These are phyloP conservation scores for Rhododendron simsii DNA, from an alignment of 148 eudicot species.

Conservation along the genomic window DNA sequence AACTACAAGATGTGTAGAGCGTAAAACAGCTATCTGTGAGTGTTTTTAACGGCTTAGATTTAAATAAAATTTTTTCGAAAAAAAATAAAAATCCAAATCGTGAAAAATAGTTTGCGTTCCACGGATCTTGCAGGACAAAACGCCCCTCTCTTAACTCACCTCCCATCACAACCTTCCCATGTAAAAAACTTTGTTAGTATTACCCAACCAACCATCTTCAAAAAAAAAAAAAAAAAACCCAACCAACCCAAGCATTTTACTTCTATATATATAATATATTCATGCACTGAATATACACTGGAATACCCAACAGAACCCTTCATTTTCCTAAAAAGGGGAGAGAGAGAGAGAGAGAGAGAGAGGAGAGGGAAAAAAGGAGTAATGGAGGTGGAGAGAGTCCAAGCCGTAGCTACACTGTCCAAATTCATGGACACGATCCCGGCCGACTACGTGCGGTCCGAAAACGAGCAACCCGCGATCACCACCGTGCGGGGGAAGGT, in stretches of 20 bases:
- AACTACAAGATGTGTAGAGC: too few relatives aligned
- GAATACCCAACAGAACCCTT: background rate
- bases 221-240: background rate
- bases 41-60: accelerated
- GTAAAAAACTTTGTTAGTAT: background rate
- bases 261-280: background rate
- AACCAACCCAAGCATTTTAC: background rate
- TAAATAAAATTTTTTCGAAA: too few relatives aligned
- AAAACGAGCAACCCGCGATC: conserved; percentile 49
- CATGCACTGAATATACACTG: too few relatives aligned
- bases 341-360: background rate
- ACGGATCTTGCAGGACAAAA: too few relatives aligned
- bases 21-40: too few relatives aligned
- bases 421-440: conserved; percentile 37
- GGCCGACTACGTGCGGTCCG: conserved; percentile 46
- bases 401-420: conserved; percentile 43
- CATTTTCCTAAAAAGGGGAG: background rate
- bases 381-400: conserved; percentile 66
- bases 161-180: background rate
- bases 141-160: background rate
- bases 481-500: conserved; percentile 36
- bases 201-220: background rate
- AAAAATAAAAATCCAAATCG: accelerated
- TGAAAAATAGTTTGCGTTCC: too few relatives aligned
- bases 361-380: background rate